Base-by-base conservation (phyloP, 768 basidiomycete genomes). In the Austroboletus eburneus region DNA sequence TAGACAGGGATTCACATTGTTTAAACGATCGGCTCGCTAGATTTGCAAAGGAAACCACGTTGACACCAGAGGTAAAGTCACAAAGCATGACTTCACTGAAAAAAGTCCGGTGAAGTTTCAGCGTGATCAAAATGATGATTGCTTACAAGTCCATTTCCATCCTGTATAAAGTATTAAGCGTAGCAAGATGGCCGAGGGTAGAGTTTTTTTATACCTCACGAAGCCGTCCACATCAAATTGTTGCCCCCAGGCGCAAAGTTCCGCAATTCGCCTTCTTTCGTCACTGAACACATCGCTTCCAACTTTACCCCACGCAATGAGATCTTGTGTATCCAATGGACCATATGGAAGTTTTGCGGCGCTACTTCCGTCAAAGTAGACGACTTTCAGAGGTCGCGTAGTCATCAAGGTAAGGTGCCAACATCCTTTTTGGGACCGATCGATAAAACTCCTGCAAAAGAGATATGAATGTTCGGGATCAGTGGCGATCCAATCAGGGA, bases 351-450 rank as follows among this genome's bases (percentile, higher is more conserved):
- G 60, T 43, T 76, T 77, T 1, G 68, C 70, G 0, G 72, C 76
- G 42, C 76, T 76, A 35, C 61, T 73, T 0, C 78, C 77, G 42
- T 80, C 78, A 35, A 79, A 79, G 50, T 79, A 78, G 6, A 79
- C 46, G 4, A 79, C 57, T 34, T 71, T 73, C 27, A 79, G 55
- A 1, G 73, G 57, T 16, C 61, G 54, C 17, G 55, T 63, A 12
- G 54, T 35, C 6, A 38, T 51, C 3, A 58, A 39, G 3, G 54
- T 53, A n/a, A 58, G 27, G 14, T 50, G 46, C 57, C 57, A 53
- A 8, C 57, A 58, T 32, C 23, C 49, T 37, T 42, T 6, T 24
- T 29, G 46, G 14, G 7, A 2, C 22, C 5, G 4, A 9, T 0
- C 5, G 14, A 2, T 3, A 2, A 1, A 1, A 9, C 37, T 43